A percentile compares a stretch with the other conserved stretches of the same genome.
Evolutionary conservation across 148 eudicot genomes (phyloP).

Genomic region (Camellia granthamiana): DNA sequence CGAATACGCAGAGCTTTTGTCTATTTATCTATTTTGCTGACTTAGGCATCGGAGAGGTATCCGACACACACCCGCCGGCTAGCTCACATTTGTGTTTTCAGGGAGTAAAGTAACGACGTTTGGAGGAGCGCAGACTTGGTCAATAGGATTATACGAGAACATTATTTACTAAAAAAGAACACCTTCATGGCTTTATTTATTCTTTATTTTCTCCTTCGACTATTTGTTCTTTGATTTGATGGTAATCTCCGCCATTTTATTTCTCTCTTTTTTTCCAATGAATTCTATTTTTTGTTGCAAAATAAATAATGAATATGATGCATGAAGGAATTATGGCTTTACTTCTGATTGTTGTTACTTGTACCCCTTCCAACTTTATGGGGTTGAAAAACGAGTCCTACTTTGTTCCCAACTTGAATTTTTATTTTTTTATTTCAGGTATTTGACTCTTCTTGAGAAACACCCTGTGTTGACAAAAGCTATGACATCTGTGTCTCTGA

Average conservation of each 20-base stretch:
- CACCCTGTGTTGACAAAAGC: conserved; percentile 85
- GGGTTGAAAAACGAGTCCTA: not conserved
- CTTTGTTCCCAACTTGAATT: not conserved
- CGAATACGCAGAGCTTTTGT: too few relatives aligned
- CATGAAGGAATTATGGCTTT: not conserved
- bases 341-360: not conserved
- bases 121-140: too few relatives aligned
- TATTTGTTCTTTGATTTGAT: not conserved
- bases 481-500: conserved; percentile 75
- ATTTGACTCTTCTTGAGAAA: conserved; percentile 66
- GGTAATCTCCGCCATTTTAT: not conserved
- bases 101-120: too few relatives aligned
- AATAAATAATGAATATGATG: not conserved
- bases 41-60: too few relatives aligned
- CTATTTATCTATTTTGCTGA: too few relatives aligned
- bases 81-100: too few relatives aligned
- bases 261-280: not conserved
- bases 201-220: not conserved
- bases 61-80: too few relatives aligned
- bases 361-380: not conserved
- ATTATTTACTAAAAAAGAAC: too few relatives aligned
- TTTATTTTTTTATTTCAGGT: conserved; percentile 45
- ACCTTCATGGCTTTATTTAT: too few relatives aligned
- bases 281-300: not conserved
- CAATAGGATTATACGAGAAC: too few relatives aligned